These are phyloP conservation scores for Solanum microdontum DNA, from an alignment of 257 asterid species.

Conservation along the genomic window DNA sequence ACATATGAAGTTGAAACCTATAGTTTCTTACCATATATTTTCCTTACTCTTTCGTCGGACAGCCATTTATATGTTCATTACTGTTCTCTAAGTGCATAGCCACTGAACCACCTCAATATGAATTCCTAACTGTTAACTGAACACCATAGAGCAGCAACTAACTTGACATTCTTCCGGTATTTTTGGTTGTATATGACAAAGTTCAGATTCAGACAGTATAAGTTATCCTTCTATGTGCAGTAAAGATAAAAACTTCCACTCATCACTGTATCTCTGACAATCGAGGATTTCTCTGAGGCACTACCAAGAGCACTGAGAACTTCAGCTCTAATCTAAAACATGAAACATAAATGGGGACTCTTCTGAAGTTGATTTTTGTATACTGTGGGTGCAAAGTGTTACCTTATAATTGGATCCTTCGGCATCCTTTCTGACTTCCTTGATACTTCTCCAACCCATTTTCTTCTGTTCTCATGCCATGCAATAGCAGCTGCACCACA, in stretches of 20 bases:
- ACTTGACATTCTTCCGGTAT: not conserved
- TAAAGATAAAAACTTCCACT: not conserved
- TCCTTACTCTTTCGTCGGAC: not conserved
- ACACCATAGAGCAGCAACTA: not conserved
- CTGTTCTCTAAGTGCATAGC: not conserved
- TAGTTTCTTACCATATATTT: not conserved
- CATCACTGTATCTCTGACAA: not conserved
- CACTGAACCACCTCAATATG: not conserved
- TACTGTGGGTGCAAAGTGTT: not conserved
- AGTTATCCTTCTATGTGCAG: not conserved
- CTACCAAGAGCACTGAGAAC: not conserved
- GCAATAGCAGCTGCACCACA: slow-evolving; percentile 62
- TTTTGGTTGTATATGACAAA: not conserved
- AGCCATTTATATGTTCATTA: not conserved
- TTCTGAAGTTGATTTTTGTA: not conserved
- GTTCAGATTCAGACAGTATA: not conserved
- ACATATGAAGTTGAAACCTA: not conserved
- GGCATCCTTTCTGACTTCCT: slow-evolving; percentile 32
- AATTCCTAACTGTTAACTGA: not conserved
- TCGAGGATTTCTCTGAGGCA: not conserved
- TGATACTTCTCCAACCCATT: slow-evolving; percentile 62
- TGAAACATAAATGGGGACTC: not conserved
- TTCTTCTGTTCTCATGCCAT: slow-evolving; percentile 71
- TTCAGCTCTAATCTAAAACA: not conserved
- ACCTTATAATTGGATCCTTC: slow-evolving; percentile 89